Conservation (phyloP, 1,284 basidiomycete species). For the Cryptococcus jaspeensis region DNA sequence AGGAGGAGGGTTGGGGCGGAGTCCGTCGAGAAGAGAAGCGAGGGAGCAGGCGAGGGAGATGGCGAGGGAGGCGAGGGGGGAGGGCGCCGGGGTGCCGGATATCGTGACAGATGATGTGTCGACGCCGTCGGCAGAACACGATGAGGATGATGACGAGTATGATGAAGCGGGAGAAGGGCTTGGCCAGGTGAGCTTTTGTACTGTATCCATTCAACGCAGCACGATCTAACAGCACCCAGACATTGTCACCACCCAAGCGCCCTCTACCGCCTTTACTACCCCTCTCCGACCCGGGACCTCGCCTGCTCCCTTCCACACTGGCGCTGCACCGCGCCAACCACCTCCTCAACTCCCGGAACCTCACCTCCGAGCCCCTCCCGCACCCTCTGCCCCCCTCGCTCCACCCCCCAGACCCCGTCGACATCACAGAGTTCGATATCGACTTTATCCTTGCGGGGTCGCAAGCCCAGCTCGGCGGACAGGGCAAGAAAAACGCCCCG, state of each 20-base stretch:
- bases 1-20: constrained; percentile 22
- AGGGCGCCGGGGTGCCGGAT: background rate
- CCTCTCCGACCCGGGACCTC: constrained; percentile 50
- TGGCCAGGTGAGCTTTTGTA: constrained; percentile 5
- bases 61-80: constrained; percentile 1
- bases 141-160: constrained; percentile 28
- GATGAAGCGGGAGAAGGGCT: constrained; percentile 5
- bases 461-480: constrained; percentile 37
- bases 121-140: constrained; percentile 14
- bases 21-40: constrained; percentile 10
- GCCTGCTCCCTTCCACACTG: constrained; percentile 47
- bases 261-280: constrained; percentile 49
- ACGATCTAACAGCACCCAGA: background rate
- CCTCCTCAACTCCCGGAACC: constrained; percentile 44
- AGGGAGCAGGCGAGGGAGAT: constrained; percentile 5
- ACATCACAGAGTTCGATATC: constrained; percentile 53
- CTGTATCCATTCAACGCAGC: background rate
- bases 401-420: constrained; percentile 50
- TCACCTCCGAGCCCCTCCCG: constrained; percentile 48
- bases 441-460: constrained; percentile 53
- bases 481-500: constrained; percentile 24
- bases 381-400: constrained; percentile 48
- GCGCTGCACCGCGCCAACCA: constrained; percentile 50
- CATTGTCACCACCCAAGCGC: constrained; percentile 16
- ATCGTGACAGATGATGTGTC: background rate